Conservation (phyloP, 176 grass and related monocot genomes). For the Saccharum officinarum region DNA sequence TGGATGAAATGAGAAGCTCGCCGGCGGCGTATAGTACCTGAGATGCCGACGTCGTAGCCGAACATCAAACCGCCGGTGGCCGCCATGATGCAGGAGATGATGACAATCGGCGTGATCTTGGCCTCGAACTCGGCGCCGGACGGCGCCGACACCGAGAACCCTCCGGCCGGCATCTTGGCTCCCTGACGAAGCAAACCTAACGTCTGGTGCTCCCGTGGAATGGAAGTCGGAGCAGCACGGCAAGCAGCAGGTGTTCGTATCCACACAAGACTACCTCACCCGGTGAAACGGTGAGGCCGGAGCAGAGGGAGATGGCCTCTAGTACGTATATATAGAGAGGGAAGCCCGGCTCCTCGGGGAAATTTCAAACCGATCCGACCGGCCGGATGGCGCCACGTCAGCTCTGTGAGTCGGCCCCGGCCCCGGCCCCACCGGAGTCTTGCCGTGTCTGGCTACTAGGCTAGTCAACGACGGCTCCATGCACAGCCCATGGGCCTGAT, state of each 20-base stretch:
- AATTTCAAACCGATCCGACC: conserved; percentile 33
- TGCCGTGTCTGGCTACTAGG: background rate
- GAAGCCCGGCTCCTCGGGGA: conserved; percentile 12
- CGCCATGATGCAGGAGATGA: conserved; percentile 96
- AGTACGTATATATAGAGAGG: conserved; percentile 17
- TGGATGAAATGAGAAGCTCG: background rate
- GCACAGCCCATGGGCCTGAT: background rate
- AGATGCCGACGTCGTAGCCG: conserved; percentile 90
- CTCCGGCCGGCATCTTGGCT: conserved; percentile 72
- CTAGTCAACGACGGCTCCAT: background rate
- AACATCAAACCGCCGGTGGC: conserved; percentile 94
- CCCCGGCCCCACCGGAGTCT: background rate
- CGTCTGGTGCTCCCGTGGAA: background rate
- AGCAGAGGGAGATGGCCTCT: background rate
- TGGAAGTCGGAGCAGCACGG: background rate
- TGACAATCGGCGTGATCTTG: conserved; percentile 87
- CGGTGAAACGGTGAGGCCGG: background rate
- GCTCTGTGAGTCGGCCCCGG: rapidly evolving
- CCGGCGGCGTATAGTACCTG: conserved; percentile 45
- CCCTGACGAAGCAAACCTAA: background rate
- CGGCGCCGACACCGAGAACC: conserved; percentile 68
- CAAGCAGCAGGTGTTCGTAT: background rate
- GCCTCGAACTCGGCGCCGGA: conserved; percentile 73
- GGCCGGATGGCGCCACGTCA: conserved; percentile 29
- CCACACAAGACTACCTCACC: background rate